Conservation (phyloP, 768 basidiomycete species). For the Xerocomellus dryophilus region DNA sequence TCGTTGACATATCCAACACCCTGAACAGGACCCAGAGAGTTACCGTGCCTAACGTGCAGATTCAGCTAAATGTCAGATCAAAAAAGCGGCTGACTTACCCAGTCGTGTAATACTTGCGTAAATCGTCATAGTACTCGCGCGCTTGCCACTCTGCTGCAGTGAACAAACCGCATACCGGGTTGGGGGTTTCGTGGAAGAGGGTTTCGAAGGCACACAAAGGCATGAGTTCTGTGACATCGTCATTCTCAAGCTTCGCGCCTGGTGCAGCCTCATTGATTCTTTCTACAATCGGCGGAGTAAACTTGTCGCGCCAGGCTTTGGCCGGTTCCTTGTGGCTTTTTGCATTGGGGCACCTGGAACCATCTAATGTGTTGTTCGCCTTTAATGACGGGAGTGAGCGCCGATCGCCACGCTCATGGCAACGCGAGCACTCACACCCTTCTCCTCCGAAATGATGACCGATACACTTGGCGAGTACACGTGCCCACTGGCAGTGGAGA, state of each 20-base stretch:
- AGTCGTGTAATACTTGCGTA: constrained; percentile 76
- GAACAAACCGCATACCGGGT: constrained; percentile 77
- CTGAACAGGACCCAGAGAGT: constrained; percentile 66
- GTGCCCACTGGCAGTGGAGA: constrained; percentile 49
- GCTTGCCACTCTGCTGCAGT: constrained; percentile 55
- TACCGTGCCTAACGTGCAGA: constrained; percentile 53
- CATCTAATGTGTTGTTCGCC: constrained; percentile 68
- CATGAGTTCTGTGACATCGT: constrained; percentile 60
- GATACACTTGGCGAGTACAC: constrained; percentile 47
- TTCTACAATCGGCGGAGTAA: constrained; percentile 51
- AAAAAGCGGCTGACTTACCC: constrained; percentile 44
- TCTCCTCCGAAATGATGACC: constrained; percentile 48
- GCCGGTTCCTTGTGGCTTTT: constrained; percentile 44
- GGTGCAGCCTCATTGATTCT: constrained; percentile 61
- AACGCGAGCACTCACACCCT: constrained; percentile 38
- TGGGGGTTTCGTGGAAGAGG: constrained; percentile 46
- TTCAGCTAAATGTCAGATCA: neutral
- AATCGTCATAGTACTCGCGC: constrained; percentile 68
- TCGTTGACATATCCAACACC: constrained; percentile 89
- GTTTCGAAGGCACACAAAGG: constrained; percentile 80
- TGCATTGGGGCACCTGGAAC: constrained; percentile 60
- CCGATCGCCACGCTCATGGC: neutral
- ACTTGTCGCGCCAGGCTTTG: constrained; percentile 53
- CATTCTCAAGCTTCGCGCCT: constrained; percentile 53
- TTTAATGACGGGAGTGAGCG: constrained; percentile 19